Evolutionary conservation across 1,284 basidiomycete species (phyloP), one percentile per base, ranked within the genome.

Genomic region (Pseudozyma tsukubaensis): DNA sequence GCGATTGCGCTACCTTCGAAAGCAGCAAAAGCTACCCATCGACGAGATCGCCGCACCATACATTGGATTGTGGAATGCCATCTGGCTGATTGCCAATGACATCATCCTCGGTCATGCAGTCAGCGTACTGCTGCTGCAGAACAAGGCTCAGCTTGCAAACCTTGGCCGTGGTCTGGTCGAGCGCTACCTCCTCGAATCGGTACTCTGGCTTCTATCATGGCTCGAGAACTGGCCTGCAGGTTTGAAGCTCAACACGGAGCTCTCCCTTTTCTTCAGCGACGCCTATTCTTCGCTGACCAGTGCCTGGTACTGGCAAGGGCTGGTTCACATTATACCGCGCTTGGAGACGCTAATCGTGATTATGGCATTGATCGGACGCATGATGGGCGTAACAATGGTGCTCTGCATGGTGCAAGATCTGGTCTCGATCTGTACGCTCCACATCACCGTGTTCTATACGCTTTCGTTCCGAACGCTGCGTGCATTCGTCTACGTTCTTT

Each of bases 161-260:
- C 0, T 51, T 3, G 39, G 45, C 1, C 67, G 64, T 19, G 12
- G 12, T 3, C 11, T 52, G 19, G 44, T 62, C 12, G 50, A 62
- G 16, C 56, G 47, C 2, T 70, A 58, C 16, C 50, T 67, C 37
- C 36, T 72, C 16, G 42, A 68, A 14, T 39, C 42, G n/a, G 52
- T 72, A 36, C 49, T 67, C 29, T 62, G 49, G 60, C 59, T 60
- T 13, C 86, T 97, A 1, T 76, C 87, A 1, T 98, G 95, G 95
- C 88, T 99, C 4, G 92, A 96, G 82, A 90, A 91, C 61, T 99
- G 97, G 95, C 96, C 96, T 0, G 93, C 92, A 0, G 96, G 97
- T 1, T 86, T 99, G 45, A 99, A 99, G 85, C 90, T 99, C 63
- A 99, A 99, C 83, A 94, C 93, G 0, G 93, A 97, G 75, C 88